Conservation (phyloP, 2,329 filamentous ascomycete genomes). For the Aspergillus pseudoglaucus region DNA sequence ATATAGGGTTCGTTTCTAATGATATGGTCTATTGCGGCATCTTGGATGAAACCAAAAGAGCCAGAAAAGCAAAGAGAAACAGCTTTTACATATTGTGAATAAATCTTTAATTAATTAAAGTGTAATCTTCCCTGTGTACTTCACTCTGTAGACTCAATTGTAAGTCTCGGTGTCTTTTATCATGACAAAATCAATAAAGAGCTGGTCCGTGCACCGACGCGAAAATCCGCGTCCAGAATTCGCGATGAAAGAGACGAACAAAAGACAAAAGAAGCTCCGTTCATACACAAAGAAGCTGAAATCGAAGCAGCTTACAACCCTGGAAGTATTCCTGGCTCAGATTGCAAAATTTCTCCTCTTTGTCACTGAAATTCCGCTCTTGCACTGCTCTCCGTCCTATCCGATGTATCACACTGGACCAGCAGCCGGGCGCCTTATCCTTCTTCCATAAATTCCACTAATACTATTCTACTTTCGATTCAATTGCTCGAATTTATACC, state of each 20-base stretch:
- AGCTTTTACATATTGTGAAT: no score
- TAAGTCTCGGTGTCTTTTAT: neutral
- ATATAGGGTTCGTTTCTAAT: no score
- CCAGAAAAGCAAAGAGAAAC: no score
- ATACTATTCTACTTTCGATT: no score
- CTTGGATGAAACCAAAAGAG: no score
- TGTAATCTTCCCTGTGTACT: no score
- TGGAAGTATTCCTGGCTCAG: neutral
- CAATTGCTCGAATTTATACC: neutral
- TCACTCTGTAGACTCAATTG: neutral
- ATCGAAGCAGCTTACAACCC: neutral
- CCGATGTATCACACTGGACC: neutral
- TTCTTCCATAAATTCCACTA: no score
- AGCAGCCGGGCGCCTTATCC: neutral
- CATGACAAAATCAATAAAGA: constrained; percentile 17
- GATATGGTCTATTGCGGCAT: no score
- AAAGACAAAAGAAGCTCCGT: neutral
- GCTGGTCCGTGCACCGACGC: constrained; percentile 28
- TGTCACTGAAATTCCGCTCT: neutral
- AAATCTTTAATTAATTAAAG: no score
- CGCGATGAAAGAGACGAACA: neutral
- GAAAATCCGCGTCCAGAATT: constrained; percentile 23
- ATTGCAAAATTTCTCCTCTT: neutral
- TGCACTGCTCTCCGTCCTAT: neutral
- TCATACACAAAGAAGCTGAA: neutral